phyloP scores from a whole-genome alignment of 2,329 filamentous ascomycete species.

The Oidium heveae region DNA sequence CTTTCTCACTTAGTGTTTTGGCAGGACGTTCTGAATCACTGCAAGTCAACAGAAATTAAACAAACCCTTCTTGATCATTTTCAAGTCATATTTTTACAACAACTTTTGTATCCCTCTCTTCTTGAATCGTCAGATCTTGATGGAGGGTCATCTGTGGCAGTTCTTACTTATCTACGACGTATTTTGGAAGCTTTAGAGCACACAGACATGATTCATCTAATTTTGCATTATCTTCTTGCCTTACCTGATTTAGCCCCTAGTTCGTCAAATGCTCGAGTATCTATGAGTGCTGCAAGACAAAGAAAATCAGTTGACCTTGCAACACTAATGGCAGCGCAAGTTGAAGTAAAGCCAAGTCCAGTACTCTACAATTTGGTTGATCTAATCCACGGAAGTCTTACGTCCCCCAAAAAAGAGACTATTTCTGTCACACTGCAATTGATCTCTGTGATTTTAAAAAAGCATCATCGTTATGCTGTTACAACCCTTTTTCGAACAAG shows the following conservation, averaged over 20 bases:
- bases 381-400: constrained; percentile 61
- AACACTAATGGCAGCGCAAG: constrained; percentile 49
- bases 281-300: constrained; percentile 44
- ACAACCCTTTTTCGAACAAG: constrained; percentile 49
- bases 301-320: constrained; percentile 76
- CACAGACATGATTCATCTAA: constrained; percentile 79
- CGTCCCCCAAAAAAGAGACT: constrained; percentile 68
- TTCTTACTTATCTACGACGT: constrained; percentile 73
- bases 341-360: constrained; percentile 51
- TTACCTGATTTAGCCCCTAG: constrained; percentile 31
- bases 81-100: constrained; percentile 84
- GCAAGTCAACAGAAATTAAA: constrained; percentile 73
- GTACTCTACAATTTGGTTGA: constrained; percentile 84
- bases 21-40: constrained; percentile 95
- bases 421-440: constrained; percentile 73
- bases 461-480: constrained; percentile 70
- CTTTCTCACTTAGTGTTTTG: constrained; percentile 88
- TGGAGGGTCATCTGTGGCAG: constrained; percentile 85
- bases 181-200: constrained; percentile 84
- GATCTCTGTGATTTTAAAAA: constrained; percentile 59
- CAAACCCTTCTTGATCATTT: constrained; percentile 90
- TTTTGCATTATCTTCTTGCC: constrained; percentile 75
- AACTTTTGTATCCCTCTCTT: constrained; percentile 84
- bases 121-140: constrained; percentile 93
- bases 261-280: constrained; percentile 18